phyloP scores from a whole-genome alignment of 192 early-diverging fungal species.

The Funneliformis mosseae region DNA sequence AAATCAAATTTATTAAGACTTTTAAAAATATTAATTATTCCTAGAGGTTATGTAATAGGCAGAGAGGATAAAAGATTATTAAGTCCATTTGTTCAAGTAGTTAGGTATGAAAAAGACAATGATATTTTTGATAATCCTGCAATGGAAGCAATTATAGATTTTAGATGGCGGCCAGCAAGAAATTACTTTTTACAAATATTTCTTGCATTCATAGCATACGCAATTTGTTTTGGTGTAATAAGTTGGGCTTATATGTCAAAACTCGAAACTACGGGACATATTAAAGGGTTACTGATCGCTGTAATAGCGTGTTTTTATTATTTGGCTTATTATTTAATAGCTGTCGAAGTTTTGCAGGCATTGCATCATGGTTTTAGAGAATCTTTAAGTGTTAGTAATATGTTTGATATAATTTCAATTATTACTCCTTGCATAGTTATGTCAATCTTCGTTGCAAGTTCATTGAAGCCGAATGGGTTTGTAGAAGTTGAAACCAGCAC shows the following conservation, averaged over 20 bases:
- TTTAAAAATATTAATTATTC: not conserved
- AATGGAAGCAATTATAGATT: conserved; percentile 9
- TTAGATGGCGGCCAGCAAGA: not conserved
- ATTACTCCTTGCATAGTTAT: not conserved
- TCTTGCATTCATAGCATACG: not conserved
- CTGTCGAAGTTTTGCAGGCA: not conserved
- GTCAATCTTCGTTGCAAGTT: not conserved
- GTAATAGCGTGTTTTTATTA: not conserved
- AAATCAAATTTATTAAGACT: not conserved
- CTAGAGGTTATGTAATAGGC: not conserved
- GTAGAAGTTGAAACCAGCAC: not conserved
- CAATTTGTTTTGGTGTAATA: not conserved
- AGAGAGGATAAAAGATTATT: not conserved
- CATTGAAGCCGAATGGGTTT: not conserved
- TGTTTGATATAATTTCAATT: not conserved
- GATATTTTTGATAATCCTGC: conserved; percentile 8
- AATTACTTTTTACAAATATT: not conserved
- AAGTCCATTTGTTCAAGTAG: not conserved
- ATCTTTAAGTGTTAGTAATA: not conserved
- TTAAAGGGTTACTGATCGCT: not conserved
- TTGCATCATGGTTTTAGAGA: not conserved
- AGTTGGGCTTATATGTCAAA: not conserved
- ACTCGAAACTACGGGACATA: not conserved
- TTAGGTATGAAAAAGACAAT: not conserved
- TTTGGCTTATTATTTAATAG: conserved; percentile 8